These are phyloP conservation scores for Solanum ossicruentum DNA, from an alignment of 257 asterid genomes.

Conservation along the genomic window DNA sequence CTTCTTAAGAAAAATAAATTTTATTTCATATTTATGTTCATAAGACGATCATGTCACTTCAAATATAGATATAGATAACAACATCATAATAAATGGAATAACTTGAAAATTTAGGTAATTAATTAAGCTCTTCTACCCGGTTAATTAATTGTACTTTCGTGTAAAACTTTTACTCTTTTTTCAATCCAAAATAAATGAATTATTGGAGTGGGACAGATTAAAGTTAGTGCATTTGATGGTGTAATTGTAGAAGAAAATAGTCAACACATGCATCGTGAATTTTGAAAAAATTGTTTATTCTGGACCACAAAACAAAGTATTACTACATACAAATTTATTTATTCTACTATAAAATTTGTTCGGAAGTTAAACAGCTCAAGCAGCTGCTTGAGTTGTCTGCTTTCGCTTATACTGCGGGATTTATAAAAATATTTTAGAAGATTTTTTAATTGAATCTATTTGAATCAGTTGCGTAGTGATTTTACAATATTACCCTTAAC, in stretches of 20 bases:
- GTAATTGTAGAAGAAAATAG: not conserved
- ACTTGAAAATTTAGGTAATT: not conserved
- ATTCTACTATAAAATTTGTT: too few relatives aligned
- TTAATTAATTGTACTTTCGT: not conserved
- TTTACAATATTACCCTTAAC: too few relatives aligned
- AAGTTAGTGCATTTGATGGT: not conserved
- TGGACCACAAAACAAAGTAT: not conserved
- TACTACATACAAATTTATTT: not conserved
- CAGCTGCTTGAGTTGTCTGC: too few relatives aligned
- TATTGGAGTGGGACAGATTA: not conserved
- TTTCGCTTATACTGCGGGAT: too few relatives aligned
- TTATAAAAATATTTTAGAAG: too few relatives aligned
- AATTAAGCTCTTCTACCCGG: not conserved
- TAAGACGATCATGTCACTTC: not conserved
- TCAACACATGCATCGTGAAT: not conserved
- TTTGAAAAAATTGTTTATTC: too few relatives aligned
- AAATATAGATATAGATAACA: not conserved
- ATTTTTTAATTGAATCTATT: too few relatives aligned
- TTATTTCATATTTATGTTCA: not conserved
- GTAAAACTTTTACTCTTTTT: not conserved
- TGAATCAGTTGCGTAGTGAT: too few relatives aligned
- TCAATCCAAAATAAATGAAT: too few relatives aligned
- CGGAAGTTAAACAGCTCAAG: too few relatives aligned
- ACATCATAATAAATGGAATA: not conserved
- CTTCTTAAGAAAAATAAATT: not conserved